Evolutionary conservation across 2,329 filamentous ascomycete genomes (phyloP), one percentile per base, ranked within the genome.

Genomic region (Elsinoe batatas): DNA sequence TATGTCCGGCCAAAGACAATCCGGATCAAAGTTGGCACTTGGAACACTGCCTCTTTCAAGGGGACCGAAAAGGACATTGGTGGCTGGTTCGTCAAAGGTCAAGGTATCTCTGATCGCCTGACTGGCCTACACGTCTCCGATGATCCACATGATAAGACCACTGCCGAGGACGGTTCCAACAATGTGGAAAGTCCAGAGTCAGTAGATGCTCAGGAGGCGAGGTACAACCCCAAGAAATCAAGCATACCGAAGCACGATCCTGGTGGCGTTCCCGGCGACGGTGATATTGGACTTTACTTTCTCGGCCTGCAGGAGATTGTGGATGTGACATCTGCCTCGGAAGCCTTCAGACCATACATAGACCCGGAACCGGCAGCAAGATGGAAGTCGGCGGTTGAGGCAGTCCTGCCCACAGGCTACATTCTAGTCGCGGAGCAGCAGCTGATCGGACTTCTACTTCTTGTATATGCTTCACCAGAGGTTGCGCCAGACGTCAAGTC

Each of bases 301-400:
- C 75, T 98, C 6, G 91, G 90, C 0, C 72, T 98, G 56, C 93
- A 98, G 67, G 93, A 98, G 71, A 83, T 97, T 22, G 86, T 96
- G 10, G 89, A 95, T 67, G 77, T 98, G 57, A 85, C 84, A 22
- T 84, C 86, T 32, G 82, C 89, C 2, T 79, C 84, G 22, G 88
- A 94, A 65, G 89, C 91, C 53, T 76, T 95, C 63, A 80, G 81
- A 58, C 81, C 81, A 5, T 95, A 88, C 65, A 81, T 82, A 2
- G 90, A 96, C 64, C 80, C 84, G 0, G 78, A 77, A 4, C 78
- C 84, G 1, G 80, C 84, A 30, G 83, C 82, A 44, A 87, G 84
- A 69, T 98, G 90, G 90, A 91, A 90, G 69, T 78, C 80, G 12
- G 84, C 87, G 0, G 72, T 96, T 47, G 79, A 85, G 63, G 79